These are phyloP conservation scores for Melampsora larici-populina DNA, from an alignment of 1,284 basidiomycete species.

Conservation along the genomic window DNA sequence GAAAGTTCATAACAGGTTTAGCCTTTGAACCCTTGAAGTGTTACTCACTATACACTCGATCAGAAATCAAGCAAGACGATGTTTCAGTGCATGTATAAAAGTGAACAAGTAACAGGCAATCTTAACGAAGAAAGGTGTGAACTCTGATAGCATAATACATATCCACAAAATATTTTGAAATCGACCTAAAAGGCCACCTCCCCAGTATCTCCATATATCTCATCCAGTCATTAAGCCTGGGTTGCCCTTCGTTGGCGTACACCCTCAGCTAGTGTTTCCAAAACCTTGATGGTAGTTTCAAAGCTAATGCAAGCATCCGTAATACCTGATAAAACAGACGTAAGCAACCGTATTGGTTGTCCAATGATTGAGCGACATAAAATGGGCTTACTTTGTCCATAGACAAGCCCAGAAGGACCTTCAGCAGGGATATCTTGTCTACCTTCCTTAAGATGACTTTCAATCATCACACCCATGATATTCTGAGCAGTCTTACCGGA, in stretches of 20 bases:
- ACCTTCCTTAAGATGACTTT: slow-evolving; percentile 83
- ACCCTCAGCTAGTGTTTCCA: slow-evolving; percentile 9
- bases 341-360: neutral
- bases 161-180: too few species aligned
- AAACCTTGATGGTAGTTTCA: neutral
- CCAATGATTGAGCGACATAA: neutral
- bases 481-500: slow-evolving; percentile 52
- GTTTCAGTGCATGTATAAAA: too few species aligned
- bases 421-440: slow-evolving; percentile 77
- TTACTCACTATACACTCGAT: too few species aligned
- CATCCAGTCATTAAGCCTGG: neutral
- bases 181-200: too few species aligned
- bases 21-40: too few species aligned
- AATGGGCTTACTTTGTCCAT: slow-evolving; percentile 42
- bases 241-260: slow-evolving; percentile 9
- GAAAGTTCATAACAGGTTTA: too few species aligned
- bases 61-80: too few species aligned
- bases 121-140: too few species aligned
- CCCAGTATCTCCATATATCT: too few species aligned
- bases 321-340: neutral
- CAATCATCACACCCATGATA: slow-evolving; percentile 97
- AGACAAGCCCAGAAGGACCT: slow-evolving; percentile 71
- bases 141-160: too few species aligned
- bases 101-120: too few species aligned
- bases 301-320: slow-evolving; percentile 26